phyloP scores from a whole-genome alignment of 805 yeast genomes.

The Wickerhamomyces chambardii region DNA sequence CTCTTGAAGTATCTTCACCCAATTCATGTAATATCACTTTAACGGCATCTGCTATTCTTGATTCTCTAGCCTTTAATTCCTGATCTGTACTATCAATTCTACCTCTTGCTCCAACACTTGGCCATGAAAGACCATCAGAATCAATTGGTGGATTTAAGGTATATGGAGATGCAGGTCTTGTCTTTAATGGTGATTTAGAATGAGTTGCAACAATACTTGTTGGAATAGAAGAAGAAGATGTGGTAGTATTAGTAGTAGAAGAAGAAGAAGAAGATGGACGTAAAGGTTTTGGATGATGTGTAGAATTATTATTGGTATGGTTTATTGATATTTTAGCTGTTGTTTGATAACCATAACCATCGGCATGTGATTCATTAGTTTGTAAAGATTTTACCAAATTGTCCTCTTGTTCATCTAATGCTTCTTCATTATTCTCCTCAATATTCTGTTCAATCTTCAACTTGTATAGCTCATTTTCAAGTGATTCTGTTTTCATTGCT shows the following conservation, averaged over 20 bases:
- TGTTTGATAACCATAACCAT: no score
- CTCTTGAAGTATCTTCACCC: conserved; percentile 87
- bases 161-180: conserved; percentile 77
- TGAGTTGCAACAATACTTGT: neutral
- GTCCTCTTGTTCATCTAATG: no score
- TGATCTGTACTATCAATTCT: conserved; percentile 64
- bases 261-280: conserved; percentile 3
- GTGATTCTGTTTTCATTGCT: no score
- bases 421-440: no score
- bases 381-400: no score
- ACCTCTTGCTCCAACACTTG: conserved; percentile 73
- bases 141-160: conserved; percentile 82
- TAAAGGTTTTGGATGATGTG: no score
- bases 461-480: no score
- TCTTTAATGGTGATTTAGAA: conserved; percentile 50
- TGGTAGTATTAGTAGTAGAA: neutral
- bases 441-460: no score
- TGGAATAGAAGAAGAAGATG: conserved; percentile 2
- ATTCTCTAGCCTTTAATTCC: conserved; percentile 57
- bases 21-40: conserved; percentile 56
- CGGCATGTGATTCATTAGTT: no score
- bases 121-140: conserved; percentile 91
- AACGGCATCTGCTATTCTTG: conserved; percentile 80
- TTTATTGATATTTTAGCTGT: no score
- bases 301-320: no score